Conservation (phyloP, 441 rosid genomes). For the Euphorbia corollata region DNA sequence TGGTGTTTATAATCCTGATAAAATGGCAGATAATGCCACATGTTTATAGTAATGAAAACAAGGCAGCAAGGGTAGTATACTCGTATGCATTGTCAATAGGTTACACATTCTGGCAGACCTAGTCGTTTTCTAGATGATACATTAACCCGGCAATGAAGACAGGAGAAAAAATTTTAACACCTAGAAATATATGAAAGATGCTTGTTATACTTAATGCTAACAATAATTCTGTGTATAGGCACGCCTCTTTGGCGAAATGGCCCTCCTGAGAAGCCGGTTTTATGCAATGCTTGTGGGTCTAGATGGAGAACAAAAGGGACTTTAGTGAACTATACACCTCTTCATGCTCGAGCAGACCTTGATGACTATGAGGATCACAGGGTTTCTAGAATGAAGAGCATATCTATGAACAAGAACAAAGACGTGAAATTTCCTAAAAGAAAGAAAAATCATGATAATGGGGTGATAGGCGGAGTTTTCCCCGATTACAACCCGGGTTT, state of each 20-base stretch:
- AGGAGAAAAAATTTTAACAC: not conserved
- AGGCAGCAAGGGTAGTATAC: not conserved
- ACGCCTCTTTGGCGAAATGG: slow-evolving; percentile 99
- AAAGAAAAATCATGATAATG: slow-evolving; percentile 47
- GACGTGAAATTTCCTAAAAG: slow-evolving; percentile 63
- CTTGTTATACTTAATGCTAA: not conserved
- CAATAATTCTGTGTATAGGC: slow-evolving; percentile 31
- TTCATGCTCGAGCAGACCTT: slow-evolving; percentile 75
- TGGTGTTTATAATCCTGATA: slow-evolving; percentile 1
- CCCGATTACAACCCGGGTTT: slow-evolving; percentile 47
- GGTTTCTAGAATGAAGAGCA: slow-evolving; percentile 50
- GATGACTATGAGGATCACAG: slow-evolving; percentile 61
- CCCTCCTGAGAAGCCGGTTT: slow-evolving; percentile 96
- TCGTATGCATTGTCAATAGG: not conserved
- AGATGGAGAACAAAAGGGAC: slow-evolving; percentile 99
- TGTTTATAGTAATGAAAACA: not conserved
- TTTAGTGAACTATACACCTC: slow-evolving; percentile 82
- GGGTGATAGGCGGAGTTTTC: slow-evolving; percentile 31
- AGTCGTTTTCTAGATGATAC: not conserved
- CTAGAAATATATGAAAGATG: slow-evolving; percentile 3
- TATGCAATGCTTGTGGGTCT: slow-evolving; percentile 98
- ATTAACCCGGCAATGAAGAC: not conserved
- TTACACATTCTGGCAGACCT: not conserved
- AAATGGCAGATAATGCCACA: not conserved
- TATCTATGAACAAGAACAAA: slow-evolving; percentile 58